Evolutionary conservation across 768 basidiomycete genomes (phyloP).

Genomic region (Serendipita vermifera): DNA sequence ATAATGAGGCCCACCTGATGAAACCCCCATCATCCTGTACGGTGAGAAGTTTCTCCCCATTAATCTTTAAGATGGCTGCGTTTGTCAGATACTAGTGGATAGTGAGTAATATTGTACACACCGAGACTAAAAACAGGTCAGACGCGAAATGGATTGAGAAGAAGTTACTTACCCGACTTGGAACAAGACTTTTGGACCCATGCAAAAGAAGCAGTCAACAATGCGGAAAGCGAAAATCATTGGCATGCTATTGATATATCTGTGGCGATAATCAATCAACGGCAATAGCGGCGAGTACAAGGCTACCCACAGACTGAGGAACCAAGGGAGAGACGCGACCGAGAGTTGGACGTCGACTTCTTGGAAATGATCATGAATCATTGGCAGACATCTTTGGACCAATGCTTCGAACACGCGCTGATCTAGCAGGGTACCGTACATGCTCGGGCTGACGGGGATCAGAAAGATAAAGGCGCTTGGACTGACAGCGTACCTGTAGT

Average conservation of each 20-base stretch:
- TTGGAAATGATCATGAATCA: constrained; percentile 88
- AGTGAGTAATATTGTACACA: constrained; percentile 12
- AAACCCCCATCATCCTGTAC: constrained; percentile 96
- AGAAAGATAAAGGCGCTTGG: constrained; percentile 10
- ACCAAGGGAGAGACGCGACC: constrained; percentile 96
- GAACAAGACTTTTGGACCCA: constrained; percentile 97
- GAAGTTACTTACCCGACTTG: constrained; percentile 74
- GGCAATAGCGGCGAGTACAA: constrained; percentile 12
- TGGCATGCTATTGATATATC: constrained; percentile 88
- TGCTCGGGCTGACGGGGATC: constrained; percentile 55
- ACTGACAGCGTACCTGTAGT: constrained; percentile 55
- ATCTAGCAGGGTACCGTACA: constrained; percentile 98
- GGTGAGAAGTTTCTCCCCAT: constrained; percentile 80
- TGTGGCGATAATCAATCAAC: constrained; percentile 22
- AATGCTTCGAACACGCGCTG: constrained; percentile 95
- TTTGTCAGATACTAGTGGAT: background rate
- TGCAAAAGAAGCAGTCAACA: constrained; percentile 95
- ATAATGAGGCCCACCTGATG: constrained; percentile 53
- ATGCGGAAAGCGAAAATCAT: constrained; percentile 97
- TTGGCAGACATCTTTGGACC: constrained; percentile 76
- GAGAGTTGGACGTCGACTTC: constrained; percentile 90
- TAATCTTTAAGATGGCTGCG: constrained; percentile 94
- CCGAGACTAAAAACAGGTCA: constrained; percentile 18
- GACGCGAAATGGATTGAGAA: constrained; percentile 11
- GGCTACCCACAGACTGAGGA: constrained; percentile 74